Evolutionary conservation across 441 rosid genomes (phyloP), one percentile per base, ranked within the genome.

Genomic region (Melastoma candidum): DNA sequence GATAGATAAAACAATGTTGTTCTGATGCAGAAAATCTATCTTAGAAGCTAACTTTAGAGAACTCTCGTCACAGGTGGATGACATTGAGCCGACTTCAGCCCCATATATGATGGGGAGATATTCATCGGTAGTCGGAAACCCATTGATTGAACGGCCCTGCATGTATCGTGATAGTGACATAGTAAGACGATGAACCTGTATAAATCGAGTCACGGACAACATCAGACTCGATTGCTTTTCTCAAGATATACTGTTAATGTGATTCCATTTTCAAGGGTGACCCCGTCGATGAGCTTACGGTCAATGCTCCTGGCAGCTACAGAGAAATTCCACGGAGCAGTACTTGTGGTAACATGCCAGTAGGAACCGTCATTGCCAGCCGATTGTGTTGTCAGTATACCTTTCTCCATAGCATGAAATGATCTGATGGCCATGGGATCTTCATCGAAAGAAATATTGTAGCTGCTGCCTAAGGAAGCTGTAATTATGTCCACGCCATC

Each of bases 231-330:
- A 17, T 17, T 17, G 22, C 22, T 1, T 11, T 32, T 39, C 17
- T 46, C 29, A 48, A 3, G 57, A 46, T 83, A 58, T 63, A 78
- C 89, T 44, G 51, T 56, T 48, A 79, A 9, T 9, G 47, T 49
- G 53, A 60, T 45, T 2, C 57, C 65, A 51, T 77, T 65, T 27
- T 78, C 84, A 51, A 82, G 78, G 45, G 74, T 65, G 57, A 74
- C 71, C 60, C 69, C 74, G 60, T 67, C 64, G 43, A 68, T 17
- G 48, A 81, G 63, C 0, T n/a, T 43, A 0, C 84, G 81, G 51
- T 77, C 79, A 0, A 55, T 77, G 62, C 63, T 71, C 52, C 80
- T 79, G 25, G 81, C 88, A 43, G 81, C 84, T 1, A 79, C 73
- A 4, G 79, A 41, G 24, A 84, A 64, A 2, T 73, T 43, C 84